Evolutionary conservation across 2,329 filamentous ascomycete genomes (phyloP).

Genomic region (Orbilia brochopaga): DNA sequence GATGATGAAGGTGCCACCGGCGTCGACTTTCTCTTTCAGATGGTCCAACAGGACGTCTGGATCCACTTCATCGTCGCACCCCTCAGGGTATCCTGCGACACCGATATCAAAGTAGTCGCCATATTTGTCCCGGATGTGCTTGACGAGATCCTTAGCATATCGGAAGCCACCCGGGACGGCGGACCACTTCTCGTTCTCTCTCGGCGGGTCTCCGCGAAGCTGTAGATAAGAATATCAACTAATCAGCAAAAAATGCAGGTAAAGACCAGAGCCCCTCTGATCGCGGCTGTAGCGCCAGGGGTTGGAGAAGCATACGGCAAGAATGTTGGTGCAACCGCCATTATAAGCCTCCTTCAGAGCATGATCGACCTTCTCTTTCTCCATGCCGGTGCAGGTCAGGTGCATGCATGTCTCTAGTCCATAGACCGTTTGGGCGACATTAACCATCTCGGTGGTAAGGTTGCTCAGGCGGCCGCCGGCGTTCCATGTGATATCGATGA

Average conservation of each 20-base stretch:
- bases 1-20: constrained; percentile 89
- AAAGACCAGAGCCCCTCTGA: constrained; percentile 1
- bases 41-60: constrained; percentile 85
- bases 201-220: constrained; percentile 86
- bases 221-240: not conserved
- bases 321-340: constrained; percentile 94
- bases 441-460: constrained; percentile 96
- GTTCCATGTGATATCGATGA: constrained; percentile 98
- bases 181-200: constrained; percentile 93
- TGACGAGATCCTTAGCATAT: constrained; percentile 89
- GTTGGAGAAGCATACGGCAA: constrained; percentile 63
- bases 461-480: constrained; percentile 89
- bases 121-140: constrained; percentile 78
- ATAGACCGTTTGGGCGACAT: constrained; percentile 91
- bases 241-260: no score
- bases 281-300: constrained; percentile 3
- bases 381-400: constrained; percentile 98
- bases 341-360: constrained; percentile 89
- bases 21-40: constrained; percentile 95
- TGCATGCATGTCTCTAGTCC: constrained; percentile 99
- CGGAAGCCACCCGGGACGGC: constrained; percentile 84
- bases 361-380: constrained; percentile 84
- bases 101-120: constrained; percentile 96
- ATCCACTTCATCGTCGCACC: constrained; percentile 89
- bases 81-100: constrained; percentile 94